phyloP scores from a whole-genome alignment of 2,329 filamentous ascomycete species.

The Trichoderma lentiforme region DNA sequence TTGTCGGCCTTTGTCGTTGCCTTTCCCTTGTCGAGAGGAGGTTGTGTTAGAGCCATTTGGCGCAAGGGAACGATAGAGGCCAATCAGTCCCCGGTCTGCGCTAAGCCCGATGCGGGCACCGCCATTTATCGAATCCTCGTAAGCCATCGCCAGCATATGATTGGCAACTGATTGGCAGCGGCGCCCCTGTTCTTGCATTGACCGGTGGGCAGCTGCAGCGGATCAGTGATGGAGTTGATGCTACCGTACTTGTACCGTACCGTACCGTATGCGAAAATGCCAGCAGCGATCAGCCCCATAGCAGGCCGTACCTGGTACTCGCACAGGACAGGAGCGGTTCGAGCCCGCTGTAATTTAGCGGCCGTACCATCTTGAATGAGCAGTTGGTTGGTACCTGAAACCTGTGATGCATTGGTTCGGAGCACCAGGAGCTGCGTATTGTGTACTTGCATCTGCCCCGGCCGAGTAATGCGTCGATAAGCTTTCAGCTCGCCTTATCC shows the following conservation, averaged over 20 bases:
- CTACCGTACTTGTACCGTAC: background rate
- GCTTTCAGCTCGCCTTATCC: background rate
- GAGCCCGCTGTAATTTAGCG: background rate
- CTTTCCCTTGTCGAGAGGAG: conserved; percentile 16
- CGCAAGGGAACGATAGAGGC: conserved; percentile 16
- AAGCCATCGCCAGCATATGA: background rate
- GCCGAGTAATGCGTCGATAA: background rate
- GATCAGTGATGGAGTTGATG: background rate
- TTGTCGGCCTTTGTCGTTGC: conserved; percentile 4
- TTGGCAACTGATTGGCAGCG: background rate
- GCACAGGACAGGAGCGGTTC: background rate
- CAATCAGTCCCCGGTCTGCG: conserved; percentile 1
- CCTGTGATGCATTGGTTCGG: background rate
- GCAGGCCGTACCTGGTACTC: background rate
- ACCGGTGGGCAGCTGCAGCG: conserved; percentile 10
- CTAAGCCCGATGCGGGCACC: background rate
- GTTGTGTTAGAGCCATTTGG: conserved; percentile 16
- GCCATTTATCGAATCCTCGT: background rate
- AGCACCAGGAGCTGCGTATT: background rate
- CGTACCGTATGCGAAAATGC: background rate
- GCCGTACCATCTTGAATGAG: background rate
- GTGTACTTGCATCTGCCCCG: background rate
- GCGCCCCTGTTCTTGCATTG: background rate
- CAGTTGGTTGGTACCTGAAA: background rate
- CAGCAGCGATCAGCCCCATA: background rate